Evolutionary conservation across 2,329 filamentous ascomycete species (phyloP), one percentile per base, ranked within the genome.

Genomic region (Waltergamsia citrina): DNA sequence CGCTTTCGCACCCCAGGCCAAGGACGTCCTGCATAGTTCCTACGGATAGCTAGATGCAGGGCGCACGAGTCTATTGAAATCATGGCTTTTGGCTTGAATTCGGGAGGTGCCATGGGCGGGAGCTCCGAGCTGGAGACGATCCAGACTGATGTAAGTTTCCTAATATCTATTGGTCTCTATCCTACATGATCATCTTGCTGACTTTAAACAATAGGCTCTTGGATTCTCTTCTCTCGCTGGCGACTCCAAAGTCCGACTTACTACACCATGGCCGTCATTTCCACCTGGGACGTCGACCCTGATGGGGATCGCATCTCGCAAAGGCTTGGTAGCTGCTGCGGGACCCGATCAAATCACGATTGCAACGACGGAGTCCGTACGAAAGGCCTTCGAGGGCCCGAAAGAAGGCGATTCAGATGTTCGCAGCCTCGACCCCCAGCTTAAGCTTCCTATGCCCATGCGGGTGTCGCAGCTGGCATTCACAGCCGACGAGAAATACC

Each of bases 401-500:
- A 71, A 75, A 42, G 60, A 69, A 38, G 69, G 65, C 44, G 78
- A 80, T 41, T 70, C 69, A 39, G 77, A 88, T 41, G 63, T 81
- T 35, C 77, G 81, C 41, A 52, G 68, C 10, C 93, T 93, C 48
- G 64, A 76, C 39, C 82, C 88, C 4, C 77, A 90, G 52, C 64
- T 84, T 33, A 81, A 69, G 38, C 71, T 96, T 6, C 65, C 78
- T 2, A 70, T 93, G 48, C 74, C 83, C 8, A 71, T 78, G 49
- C 78, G 82, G 45, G 73, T 94, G 35, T 93, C 86, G 9, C 92
- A 98, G 54, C 68, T 98, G 15, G 78, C 81, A 12, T 98, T 98
- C 54, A 90, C 86, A 1, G 74, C 85, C n/a, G 85, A 93, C 48
- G 93, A 95, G 52, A 77, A 76, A 46, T 86, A 82, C 45, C 65